Percentiles rank a stretch among this genome's conserved stretches.
These are phyloP conservation scores for Wickerhamomyces sp. DNA, from an alignment of 1,139 yeast genomes.

Conservation along the genomic window DNA sequence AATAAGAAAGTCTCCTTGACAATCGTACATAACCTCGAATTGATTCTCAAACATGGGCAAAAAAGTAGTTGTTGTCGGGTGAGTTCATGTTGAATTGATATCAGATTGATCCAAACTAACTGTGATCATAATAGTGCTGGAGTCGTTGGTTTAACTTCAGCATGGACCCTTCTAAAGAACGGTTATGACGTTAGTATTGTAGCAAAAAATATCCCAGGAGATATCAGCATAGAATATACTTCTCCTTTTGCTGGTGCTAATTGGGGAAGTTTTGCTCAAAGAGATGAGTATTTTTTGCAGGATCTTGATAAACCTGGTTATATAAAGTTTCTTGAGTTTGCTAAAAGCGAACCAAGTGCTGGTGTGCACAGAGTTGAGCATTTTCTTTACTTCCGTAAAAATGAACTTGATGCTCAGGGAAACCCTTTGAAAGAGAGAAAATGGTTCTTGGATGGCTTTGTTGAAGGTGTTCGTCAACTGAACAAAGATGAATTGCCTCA, in stretches of 20 bases:
- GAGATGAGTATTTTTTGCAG: constrained; percentile 33
- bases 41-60: no score
- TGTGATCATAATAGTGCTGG: constrained; percentile 41
- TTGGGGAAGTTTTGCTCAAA: constrained; percentile 56
- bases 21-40: no score
- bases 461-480: constrained; percentile 40
- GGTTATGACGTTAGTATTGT: constrained; percentile 42
- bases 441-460: constrained; percentile 35
- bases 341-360: constrained; percentile 42
- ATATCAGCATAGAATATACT: constrained; percentile 45
- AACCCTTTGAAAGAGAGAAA: constrained; percentile 15
- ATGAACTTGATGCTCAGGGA: constrained; percentile 9
- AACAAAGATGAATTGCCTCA: constrained; percentile 27
- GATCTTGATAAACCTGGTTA: constrained; percentile 49
- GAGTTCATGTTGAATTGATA: no score
- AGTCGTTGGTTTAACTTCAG: constrained; percentile 60
- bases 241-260: constrained; percentile 81
- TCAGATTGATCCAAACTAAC: no score
- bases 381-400: constrained; percentile 44
- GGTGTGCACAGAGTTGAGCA: constrained; percentile 50
- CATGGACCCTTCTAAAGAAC: constrained; percentile 41
- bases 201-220: constrained; percentile 55
- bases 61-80: constrained; percentile 16
- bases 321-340: constrained; percentile 38
- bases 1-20: no score